These are phyloP conservation scores for Eremochloa ophiuroides DNA, from an alignment of 176 grass and related monocot species.

Conservation along the genomic window DNA sequence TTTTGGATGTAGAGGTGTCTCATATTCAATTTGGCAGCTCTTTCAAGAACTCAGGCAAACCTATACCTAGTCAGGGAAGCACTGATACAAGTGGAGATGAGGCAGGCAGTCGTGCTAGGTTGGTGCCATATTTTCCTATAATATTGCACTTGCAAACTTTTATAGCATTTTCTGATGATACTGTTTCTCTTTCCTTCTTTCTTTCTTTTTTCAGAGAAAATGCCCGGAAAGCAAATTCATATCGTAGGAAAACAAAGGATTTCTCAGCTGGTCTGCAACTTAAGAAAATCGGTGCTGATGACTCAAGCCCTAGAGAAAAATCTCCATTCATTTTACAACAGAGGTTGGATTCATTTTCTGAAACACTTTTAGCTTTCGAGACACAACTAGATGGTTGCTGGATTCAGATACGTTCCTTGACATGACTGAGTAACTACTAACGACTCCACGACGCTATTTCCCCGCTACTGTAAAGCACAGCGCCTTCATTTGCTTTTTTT, in stretches of 20 bases:
- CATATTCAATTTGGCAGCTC: constrained; percentile 31
- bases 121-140: constrained; percentile 21
- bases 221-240: constrained; percentile 39
- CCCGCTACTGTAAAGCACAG: neutral
- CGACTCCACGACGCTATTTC: neutral
- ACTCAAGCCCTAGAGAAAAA: constrained; percentile 36
- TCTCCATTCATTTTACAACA: constrained; percentile 28
- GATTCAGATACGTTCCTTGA: neutral
- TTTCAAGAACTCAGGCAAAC: constrained; percentile 49
- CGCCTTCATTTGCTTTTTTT: neutral
- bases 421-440: no score
- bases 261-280: constrained; percentile 14
- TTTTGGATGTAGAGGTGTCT: neutral
- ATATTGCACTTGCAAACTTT: neutral
- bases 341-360: constrained; percentile 25
- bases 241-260: constrained; percentile 52
- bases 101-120: constrained; percentile 55
- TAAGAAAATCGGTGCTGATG: constrained; percentile 21
- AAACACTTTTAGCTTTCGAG: neutral
- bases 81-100: constrained; percentile 53
- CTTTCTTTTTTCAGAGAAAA: constrained; percentile 33
- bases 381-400: neutral
- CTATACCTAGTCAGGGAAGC: constrained; percentile 22
- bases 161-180: neutral
- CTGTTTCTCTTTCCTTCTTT: neutral